These are phyloP conservation scores for Paraphaeosphaeria minitans DNA, from an alignment of 2,329 filamentous ascomycete genomes.

Conservation along the genomic window DNA sequence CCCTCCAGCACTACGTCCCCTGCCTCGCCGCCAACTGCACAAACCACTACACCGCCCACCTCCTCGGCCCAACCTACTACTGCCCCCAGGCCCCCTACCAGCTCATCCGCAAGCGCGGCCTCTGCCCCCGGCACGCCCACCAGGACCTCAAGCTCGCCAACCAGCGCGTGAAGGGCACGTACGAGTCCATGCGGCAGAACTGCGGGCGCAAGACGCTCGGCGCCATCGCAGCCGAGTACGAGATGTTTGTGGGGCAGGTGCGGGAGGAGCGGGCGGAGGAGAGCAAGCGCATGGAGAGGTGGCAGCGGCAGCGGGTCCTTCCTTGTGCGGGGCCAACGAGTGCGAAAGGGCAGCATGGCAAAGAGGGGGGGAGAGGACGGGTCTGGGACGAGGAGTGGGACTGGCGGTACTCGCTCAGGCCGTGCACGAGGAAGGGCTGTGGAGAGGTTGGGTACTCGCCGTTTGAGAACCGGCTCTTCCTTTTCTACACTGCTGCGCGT, in stretches of 20 bases:
- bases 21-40: slow-evolving; percentile 32
- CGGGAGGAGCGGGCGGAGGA: slow-evolving; percentile 20
- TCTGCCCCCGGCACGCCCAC: slow-evolving; percentile 35
- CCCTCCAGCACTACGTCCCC: slow-evolving; percentile 38
- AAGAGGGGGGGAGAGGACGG: neutral
- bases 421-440: slow-evolving; percentile 32
- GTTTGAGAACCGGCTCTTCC: slow-evolving; percentile 28
- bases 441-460: slow-evolving; percentile 27
- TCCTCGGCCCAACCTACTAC: slow-evolving; percentile 36
- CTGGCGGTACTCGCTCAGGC: slow-evolving; percentile 35
- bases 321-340: slow-evolving; percentile 7
- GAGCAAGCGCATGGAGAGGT: slow-evolving; percentile 16
- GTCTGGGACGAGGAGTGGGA: slow-evolving; percentile 20
- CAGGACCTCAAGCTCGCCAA: slow-evolving; percentile 35
- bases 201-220: slow-evolving; percentile 40
- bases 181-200: slow-evolving; percentile 38
- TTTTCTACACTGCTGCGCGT: slow-evolving; percentile 29
- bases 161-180: slow-evolving; percentile 29
- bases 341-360: neutral
- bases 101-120: slow-evolving; percentile 30
- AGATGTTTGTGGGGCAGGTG: slow-evolving; percentile 25
- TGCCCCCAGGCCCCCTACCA: slow-evolving; percentile 34
- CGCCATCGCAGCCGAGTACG: slow-evolving; percentile 35
- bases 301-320: slow-evolving; percentile 22
- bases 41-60: slow-evolving; percentile 30